These are phyloP conservation scores for Vickermania ingenoplastis DNA, from an alignment of 208 protist genomes.

Conservation along the genomic window DNA sequence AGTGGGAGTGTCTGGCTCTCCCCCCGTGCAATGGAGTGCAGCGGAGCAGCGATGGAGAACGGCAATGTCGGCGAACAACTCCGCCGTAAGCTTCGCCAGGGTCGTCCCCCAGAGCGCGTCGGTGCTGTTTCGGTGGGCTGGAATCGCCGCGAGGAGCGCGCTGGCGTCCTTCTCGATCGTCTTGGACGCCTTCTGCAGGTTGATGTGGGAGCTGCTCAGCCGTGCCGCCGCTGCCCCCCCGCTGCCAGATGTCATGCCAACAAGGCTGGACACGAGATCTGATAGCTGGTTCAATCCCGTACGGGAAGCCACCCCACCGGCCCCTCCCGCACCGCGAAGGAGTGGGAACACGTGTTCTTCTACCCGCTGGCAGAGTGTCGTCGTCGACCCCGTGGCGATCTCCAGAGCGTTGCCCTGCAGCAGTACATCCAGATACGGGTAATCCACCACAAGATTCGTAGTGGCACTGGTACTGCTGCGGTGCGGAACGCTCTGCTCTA, in stretches of 20 bases:
- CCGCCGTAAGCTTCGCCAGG: constrained; percentile 42
- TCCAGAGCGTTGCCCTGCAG: constrained; percentile 25
- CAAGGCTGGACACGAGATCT: constrained; percentile 11
- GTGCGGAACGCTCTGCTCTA: constrained; percentile 25
- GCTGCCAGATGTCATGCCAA: constrained; percentile 13
- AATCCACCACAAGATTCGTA: constrained; percentile 46
- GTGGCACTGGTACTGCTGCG: constrained; percentile 35
- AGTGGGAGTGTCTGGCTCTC: too few relatives aligned
- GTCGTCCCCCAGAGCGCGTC: constrained; percentile 30
- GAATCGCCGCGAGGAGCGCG: constrained; percentile 25
- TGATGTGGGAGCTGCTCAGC: constrained; percentile 47
- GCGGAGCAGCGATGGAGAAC: constrained; percentile 66
- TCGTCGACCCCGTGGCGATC: too few relatives aligned
- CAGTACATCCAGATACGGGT: constrained; percentile 42
- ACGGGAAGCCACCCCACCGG: not conserved
- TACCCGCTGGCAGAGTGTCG: too few relatives aligned
- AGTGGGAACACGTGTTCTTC: constrained; percentile 36
- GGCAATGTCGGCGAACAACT: constrained; percentile 61
- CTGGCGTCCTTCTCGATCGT: constrained; percentile 44
- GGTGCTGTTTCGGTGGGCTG: not conserved
- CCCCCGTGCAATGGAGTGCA: constrained; percentile 27
- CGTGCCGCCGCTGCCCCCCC: constrained; percentile 15
- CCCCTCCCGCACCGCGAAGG: constrained; percentile 5
- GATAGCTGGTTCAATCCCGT: not conserved
- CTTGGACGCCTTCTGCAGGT: constrained; percentile 33